Evolutionary conservation across 2,329 filamentous ascomycete species (phyloP).

Genomic region (Cladophialophora psammophila): DNA sequence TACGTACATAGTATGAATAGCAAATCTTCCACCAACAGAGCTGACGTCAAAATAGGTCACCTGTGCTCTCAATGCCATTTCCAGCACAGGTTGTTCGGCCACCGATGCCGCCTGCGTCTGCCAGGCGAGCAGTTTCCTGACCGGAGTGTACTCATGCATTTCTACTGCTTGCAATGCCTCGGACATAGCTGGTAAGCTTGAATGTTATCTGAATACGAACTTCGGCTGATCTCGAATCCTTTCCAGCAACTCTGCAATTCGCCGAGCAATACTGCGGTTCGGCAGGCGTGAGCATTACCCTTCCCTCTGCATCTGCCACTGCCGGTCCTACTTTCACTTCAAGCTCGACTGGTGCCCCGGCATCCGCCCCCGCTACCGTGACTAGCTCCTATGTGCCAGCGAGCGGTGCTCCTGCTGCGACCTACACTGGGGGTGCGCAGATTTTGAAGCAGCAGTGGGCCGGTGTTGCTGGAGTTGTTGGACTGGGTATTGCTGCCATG

Average conservation of each 20-base stretch:
- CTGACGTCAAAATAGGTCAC: slow-evolving; percentile 16
- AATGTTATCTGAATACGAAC: background rate
- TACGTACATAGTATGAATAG: slow-evolving; percentile 10
- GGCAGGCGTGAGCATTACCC: slow-evolving; percentile 32
- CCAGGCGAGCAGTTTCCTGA: slow-evolving; percentile 26
- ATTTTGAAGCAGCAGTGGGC: slow-evolving; percentile 31
- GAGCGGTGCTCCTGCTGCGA: slow-evolving; percentile 24
- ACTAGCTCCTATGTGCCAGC: slow-evolving; percentile 15
- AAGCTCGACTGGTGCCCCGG: slow-evolving; percentile 10
- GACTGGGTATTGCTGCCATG: slow-evolving; percentile 33
- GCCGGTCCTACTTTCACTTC: slow-evolving; percentile 19
- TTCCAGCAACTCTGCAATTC: slow-evolving; percentile 32
- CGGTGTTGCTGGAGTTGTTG: slow-evolving; percentile 27
- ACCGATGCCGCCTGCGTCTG: slow-evolving; percentile 33
- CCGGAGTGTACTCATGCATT: slow-evolving; percentile 31
- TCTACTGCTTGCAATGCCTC: slow-evolving; percentile 26
- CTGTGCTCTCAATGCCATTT: slow-evolving; percentile 30
- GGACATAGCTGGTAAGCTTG: slow-evolving; percentile 30
- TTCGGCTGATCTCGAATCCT: background rate
- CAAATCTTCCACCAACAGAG: background rate
- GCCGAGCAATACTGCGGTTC: slow-evolving; percentile 27
- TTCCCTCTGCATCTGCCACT: slow-evolving; percentile 45
- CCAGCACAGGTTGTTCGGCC: slow-evolving; percentile 29
- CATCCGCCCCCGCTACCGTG: slow-evolving; percentile 9
- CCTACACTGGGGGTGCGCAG: slow-evolving; percentile 30